Evolutionary conservation across 2,329 filamentous ascomycete species (phyloP), one percentile per base, ranked within the genome.

Genomic region (Pleomassaria siparia): DNA sequence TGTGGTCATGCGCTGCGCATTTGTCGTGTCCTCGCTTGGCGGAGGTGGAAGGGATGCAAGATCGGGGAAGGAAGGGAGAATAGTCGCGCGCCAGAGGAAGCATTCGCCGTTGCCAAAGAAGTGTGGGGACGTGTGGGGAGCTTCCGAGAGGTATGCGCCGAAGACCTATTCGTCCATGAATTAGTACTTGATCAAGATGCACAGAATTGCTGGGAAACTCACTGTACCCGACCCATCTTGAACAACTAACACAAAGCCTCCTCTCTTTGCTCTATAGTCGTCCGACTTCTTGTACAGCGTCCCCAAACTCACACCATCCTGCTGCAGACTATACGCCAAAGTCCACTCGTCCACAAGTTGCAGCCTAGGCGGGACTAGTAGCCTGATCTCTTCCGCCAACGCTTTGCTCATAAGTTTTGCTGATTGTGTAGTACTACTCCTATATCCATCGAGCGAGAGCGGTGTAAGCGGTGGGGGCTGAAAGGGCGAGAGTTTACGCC

Each of bases 71-170:
- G 82, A 72, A 1, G 84, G 77, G 26, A 91, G 76, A 3, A 87
- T 73, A 36, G 84, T 84, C 1, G 88, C 87, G 40, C 88, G 83
- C 89, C 89, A 95, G 54, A 95, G 82, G 71, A 95, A 99, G 72
- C 92, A 97, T 72, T 99, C 94, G 62, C 94, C 94, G 11, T 90
- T 96, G 62, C 94, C 94, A 70, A 89, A 99, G 76, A 96, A 99
- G 54, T 91, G 88, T 2, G 89, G 74, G 1, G 84, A 78, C 0
- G 90, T 89, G 59, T 87, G 88, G 10, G 92, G 91, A 42, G 88
- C 80, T 68, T 99, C 92, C 43, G 90, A 95, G 44, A 97, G 83
- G 70, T 97, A 97, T 44, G 91, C 91, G 64, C 94, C 94, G 68
- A 99, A 99, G 33, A 90, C 81, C 70, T 73, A 50, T 21, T 11